A percentile compares a stretch with the other conserved stretches of the same genome.
Evolutionary conservation across 1,284 basidiomycete species (phyloP).

Genomic region (Xanthoconium separans): DNA sequence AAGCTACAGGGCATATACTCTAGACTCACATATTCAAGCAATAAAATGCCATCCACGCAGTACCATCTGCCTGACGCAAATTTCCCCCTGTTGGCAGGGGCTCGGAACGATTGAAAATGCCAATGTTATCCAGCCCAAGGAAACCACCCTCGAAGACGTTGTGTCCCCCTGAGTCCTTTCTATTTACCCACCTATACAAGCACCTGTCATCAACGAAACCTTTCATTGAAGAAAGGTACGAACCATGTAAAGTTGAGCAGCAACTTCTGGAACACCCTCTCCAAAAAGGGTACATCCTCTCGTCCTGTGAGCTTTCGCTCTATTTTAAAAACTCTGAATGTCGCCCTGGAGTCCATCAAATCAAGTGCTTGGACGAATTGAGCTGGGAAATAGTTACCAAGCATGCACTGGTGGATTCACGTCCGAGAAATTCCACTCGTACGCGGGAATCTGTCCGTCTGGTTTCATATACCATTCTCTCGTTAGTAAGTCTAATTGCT

Average conservation of each 20-base stretch:
- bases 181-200: slow-evolving; percentile 87
- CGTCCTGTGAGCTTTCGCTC: slow-evolving; percentile 92
- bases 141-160: slow-evolving; percentile 99
- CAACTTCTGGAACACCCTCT: slow-evolving; percentile 97
- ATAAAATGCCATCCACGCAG: slow-evolving; percentile 99
- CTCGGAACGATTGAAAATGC: slow-evolving; percentile 97
- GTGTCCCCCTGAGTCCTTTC: slow-evolving; percentile 92
- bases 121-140: slow-evolving; percentile 97
- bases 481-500: slow-evolving; percentile 93
- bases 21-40: slow-evolving; percentile 83
- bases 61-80: slow-evolving; percentile 95
- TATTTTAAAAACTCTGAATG: slow-evolving; percentile 97
- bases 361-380: neutral
- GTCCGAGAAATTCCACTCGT: slow-evolving; percentile 98
- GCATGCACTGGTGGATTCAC: slow-evolving; percentile 98
- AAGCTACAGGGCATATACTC: neutral
- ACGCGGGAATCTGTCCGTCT: slow-evolving; percentile 96
- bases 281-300: slow-evolving; percentile 91
- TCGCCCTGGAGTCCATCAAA: slow-evolving; percentile 59
- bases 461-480: slow-evolving; percentile 99
- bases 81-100: slow-evolving; percentile 90
- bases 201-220: slow-evolving; percentile 1
- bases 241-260: slow-evolving; percentile 96
- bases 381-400: slow-evolving; percentile 51
- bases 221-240: slow-evolving; percentile 17